A percentile compares a stretch with the other conserved stretches of the same genome.
phyloP scores from a whole-genome alignment of 1,284 basidiomycete genomes.

The Cryptococcus floricola region DNA sequence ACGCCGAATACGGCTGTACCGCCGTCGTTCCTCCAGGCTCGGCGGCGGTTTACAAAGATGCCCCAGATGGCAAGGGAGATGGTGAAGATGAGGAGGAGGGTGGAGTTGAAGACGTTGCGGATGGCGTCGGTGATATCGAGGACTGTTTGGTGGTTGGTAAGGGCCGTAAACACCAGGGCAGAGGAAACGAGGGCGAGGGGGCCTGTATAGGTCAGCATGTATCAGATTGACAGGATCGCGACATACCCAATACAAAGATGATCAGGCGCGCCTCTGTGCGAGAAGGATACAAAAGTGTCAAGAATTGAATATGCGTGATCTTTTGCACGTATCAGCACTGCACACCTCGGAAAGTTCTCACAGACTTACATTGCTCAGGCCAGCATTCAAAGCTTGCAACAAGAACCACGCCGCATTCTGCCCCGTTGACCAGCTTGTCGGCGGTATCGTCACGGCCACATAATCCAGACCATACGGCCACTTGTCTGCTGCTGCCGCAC shows the following conservation, averaged over 20 bases:
- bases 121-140: conserved; percentile 68
- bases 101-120: conserved; percentile 91
- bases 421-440: conserved; percentile 61
- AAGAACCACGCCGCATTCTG: conserved; percentile 78
- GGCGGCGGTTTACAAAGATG: conserved; percentile 76
- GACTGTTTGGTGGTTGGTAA: conserved; percentile 55
- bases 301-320: conserved; percentile 97
- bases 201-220: conserved; percentile 49
- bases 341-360: not conserved
- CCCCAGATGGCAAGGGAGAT: conserved; percentile 90
- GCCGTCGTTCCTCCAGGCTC: conserved; percentile 93
- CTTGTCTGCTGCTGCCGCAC: conserved; percentile 60
- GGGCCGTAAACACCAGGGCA: conserved; percentile 75
- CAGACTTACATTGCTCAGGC: conserved; percentile 69
- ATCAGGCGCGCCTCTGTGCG: conserved; percentile 85
- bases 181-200: conserved; percentile 84
- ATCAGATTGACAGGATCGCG: not conserved
- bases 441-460: conserved; percentile 75
- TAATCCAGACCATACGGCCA: conserved; percentile 98
- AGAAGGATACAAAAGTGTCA: conserved; percentile 93
- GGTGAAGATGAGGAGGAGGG: conserved; percentile 90
- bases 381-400: conserved; percentile 80
- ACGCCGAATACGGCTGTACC: conserved; percentile 92
- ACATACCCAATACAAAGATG: conserved; percentile 70
- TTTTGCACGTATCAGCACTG: conserved; percentile 41